Conservation (phyloP, 2,329 filamentous ascomycete species). For the Aspergillus neoniger region DNA sequence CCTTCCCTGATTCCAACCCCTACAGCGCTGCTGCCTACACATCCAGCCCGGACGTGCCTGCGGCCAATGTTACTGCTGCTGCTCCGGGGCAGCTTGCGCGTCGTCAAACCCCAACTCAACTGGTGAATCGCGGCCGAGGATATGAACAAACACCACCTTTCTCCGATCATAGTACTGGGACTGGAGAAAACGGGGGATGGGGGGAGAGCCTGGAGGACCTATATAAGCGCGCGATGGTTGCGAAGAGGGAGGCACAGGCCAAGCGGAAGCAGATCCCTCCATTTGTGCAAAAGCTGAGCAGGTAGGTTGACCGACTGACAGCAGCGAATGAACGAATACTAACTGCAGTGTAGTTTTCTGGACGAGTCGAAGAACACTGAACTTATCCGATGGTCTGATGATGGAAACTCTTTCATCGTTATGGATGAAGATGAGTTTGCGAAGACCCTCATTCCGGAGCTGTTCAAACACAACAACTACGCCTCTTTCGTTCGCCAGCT, state of each 20-base stretch:
- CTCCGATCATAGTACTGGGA: conserved; percentile 30
- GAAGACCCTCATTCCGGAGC: conserved; percentile 70
- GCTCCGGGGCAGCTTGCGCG: conserved; percentile 47
- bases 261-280: conserved; percentile 96
- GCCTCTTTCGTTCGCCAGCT: conserved; percentile 74
- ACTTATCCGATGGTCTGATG: conserved; percentile 94
- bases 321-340: conserved; percentile 8
- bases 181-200: conserved; percentile 44
- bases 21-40: conserved; percentile 32
- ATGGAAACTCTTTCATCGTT: conserved; percentile 94
- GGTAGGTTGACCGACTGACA: conserved; percentile 59
- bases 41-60: conserved; percentile 55
- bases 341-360: conserved; percentile 68
- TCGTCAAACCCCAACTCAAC: conserved; percentile 40
- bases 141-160: conserved; percentile 40
- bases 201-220: conserved; percentile 72
- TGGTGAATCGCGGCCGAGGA: conserved; percentile 40
- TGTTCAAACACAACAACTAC: conserved; percentile 80
- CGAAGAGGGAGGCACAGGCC: conserved; percentile 82
- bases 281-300: conserved; percentile 97
- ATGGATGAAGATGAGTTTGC: conserved; percentile 91
- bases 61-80: conserved; percentile 42
- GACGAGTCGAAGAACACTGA: conserved; percentile 92
- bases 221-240: conserved; percentile 75
- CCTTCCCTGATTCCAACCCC: conserved; percentile 45